Conservation (phyloP, 805 yeast species). For the Cyberlindnera misumaiensis region DNA sequence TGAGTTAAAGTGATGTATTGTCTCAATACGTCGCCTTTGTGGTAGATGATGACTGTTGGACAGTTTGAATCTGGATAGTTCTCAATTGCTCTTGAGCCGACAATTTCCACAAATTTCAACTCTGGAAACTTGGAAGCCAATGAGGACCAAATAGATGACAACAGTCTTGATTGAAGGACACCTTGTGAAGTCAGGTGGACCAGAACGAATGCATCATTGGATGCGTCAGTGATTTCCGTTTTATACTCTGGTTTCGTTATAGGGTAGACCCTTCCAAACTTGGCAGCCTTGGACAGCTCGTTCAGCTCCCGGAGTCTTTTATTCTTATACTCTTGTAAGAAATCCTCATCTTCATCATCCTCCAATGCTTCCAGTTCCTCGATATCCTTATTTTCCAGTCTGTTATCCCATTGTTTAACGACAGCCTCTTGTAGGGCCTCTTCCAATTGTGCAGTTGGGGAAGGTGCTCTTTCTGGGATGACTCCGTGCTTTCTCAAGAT, state of each 20-base stretch:
- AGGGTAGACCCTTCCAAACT: constrained; percentile 72
- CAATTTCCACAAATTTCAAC: constrained; percentile 85
- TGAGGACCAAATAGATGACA: constrained; percentile 48
- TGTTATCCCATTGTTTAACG: constrained; percentile 68
- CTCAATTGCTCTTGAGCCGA: constrained; percentile 87
- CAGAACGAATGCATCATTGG: constrained; percentile 57
- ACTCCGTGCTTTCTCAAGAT: constrained; percentile 84
- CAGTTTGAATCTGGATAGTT: constrained; percentile 85
- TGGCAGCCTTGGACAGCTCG: constrained; percentile 45
- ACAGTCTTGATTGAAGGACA: constrained; percentile 64
- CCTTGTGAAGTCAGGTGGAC: constrained; percentile 71
- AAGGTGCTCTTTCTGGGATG: constrained; percentile 85
- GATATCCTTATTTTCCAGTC: constrained; percentile 69
- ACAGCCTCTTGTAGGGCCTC: constrained; percentile 83
- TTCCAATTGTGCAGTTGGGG: constrained; percentile 82
- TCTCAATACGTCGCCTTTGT: constrained; percentile 67
- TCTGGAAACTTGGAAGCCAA: constrained; percentile 69
- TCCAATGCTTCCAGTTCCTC: constrained; percentile 84
- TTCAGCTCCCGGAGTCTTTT: constrained; percentile 73
- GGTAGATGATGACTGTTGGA: constrained; percentile 84
- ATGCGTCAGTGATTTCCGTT: constrained; percentile 77
- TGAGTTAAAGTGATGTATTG: constrained; percentile 77
- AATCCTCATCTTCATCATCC: constrained; percentile 91
- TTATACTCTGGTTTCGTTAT: constrained; percentile 85
- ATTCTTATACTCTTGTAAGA: constrained; percentile 66